Conservation (phyloP, 768 basidiomycete genomes). For the Pisolithus orientalis region DNA sequence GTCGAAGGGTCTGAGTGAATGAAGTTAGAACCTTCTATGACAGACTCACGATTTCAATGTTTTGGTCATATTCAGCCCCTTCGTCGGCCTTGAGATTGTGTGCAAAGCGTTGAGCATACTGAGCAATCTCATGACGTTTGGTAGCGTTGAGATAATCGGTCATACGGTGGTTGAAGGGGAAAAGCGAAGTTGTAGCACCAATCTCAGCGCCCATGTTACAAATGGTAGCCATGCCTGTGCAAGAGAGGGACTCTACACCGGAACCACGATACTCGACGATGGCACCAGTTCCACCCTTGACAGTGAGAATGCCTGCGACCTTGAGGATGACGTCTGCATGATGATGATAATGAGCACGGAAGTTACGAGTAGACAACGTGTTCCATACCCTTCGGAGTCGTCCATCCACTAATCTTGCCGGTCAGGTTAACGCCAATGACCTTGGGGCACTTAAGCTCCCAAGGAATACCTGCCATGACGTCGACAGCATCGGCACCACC, state of each 20-base stretch:
- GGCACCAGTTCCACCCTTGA: conserved; percentile 98
- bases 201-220: conserved; percentile 99
- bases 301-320: conserved; percentile 97
- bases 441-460: conserved; percentile 99
- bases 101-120: conserved; percentile 83
- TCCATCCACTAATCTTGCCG: conserved; percentile 95
- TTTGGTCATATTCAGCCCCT: conserved; percentile 87
- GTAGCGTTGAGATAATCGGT: conserved; percentile 91
- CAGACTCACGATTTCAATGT: conserved; percentile 77
- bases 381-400: conserved; percentile 83
- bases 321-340: conserved; percentile 90
- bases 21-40: background rate
- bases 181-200: conserved; percentile 96
- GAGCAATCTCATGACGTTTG: conserved; percentile 79
- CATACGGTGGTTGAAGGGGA: conserved; percentile 99
- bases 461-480: conserved; percentile 96
- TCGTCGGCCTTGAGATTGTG: conserved; percentile 89
- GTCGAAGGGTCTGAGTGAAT: background rate
- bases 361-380: background rate
- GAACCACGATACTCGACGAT: conserved; percentile 96
- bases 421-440: conserved; percentile 96
- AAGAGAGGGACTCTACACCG: conserved; percentile 93
- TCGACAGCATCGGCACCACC: conserved; percentile 99
- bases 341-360: conserved; percentile 4
- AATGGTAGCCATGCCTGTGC: conserved; percentile 99